Percentiles rank a stretch among this genome's conserved stretches.
These are phyloP conservation scores for Echria macrotheca DNA, from an alignment of 495 filamentous ascomycete species.

Conservation along the genomic window DNA sequence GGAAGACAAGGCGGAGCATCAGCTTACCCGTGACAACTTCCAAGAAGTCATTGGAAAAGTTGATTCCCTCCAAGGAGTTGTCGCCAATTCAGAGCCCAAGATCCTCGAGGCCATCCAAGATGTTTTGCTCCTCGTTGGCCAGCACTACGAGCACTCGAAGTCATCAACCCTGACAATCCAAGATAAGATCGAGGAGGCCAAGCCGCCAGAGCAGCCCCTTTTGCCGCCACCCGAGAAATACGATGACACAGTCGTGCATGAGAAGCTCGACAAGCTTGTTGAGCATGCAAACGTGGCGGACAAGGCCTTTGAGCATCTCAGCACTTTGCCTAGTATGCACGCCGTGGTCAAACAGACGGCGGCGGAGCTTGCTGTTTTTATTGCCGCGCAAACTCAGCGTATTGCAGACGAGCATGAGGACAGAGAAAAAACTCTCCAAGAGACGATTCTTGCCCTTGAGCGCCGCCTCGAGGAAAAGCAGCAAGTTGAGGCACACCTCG, in stretches of 20 bases:
- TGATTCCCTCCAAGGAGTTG: constrained; percentile 66
- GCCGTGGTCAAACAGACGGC: constrained; percentile 83
- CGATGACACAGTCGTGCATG: constrained; percentile 61
- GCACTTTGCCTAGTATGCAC: constrained; percentile 84
- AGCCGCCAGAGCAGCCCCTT: constrained; percentile 34
- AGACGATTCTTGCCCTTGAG: constrained; percentile 75
- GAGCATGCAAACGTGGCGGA: constrained; percentile 55
- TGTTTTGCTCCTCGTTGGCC: constrained; percentile 69
- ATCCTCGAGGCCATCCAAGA: constrained; percentile 77
- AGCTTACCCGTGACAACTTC: constrained; percentile 69
- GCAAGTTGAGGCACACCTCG: constrained; percentile 67
- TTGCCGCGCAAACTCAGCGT: constrained; percentile 70
- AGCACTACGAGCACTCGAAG: constrained; percentile 73
- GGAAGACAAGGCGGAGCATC: constrained; percentile 68
- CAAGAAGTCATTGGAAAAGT: constrained; percentile 64
- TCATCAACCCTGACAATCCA: constrained; percentile 40
- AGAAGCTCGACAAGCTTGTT: constrained; percentile 82
- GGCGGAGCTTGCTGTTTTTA: constrained; percentile 77
- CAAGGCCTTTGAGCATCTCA: constrained; percentile 55
- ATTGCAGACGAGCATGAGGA: constrained; percentile 74
- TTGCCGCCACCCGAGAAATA: constrained; percentile 41
- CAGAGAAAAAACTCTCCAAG: constrained; percentile 74
- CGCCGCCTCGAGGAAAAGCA: constrained; percentile 71
- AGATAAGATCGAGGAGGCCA: constrained; percentile 50
- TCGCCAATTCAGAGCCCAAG: constrained; percentile 77